These are phyloP conservation scores for Trichoderma lentiforme DNA, from an alignment of 2,329 filamentous ascomycete species.

Conservation along the genomic window DNA sequence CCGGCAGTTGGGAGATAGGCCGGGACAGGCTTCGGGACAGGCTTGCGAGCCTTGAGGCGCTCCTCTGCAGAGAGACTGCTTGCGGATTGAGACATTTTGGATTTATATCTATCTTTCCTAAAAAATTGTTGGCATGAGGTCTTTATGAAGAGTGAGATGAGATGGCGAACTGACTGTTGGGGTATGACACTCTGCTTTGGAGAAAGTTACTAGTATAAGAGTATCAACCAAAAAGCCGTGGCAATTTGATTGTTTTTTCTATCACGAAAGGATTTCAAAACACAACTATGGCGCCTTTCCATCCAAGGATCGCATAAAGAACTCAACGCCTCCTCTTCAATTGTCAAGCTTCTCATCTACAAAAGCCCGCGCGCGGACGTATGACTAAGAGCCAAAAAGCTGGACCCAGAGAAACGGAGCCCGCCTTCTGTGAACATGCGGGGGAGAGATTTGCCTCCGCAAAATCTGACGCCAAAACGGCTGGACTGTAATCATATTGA, in stretches of 20 bases:
- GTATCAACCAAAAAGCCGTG: neutral
- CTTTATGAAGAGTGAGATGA: neutral
- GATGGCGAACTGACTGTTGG: neutral
- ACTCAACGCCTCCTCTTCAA: neutral
- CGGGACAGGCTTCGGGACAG: constrained; percentile 46
- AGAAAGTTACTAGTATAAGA: neutral
- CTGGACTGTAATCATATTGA: neutral
- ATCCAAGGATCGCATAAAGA: neutral
- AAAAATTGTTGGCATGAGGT: neutral
- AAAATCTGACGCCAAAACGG: neutral
- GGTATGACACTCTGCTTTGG: neutral
- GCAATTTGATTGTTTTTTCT: neutral
- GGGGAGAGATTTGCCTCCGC: neutral
- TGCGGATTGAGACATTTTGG: constrained; percentile 16
- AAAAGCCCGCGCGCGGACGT: neutral
- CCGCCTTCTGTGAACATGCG: neutral
- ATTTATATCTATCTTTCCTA: neutral
- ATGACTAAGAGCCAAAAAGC: neutral
- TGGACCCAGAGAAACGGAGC: neutral
- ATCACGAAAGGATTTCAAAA: neutral
- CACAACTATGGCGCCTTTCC: neutral
- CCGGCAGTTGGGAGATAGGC: constrained; percentile 45
- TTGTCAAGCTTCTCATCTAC: neutral
- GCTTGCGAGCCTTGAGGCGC: constrained; percentile 42
- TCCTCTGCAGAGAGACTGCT: constrained; percentile 27